Evolutionary conservation across 1,139 yeast species (phyloP).

Genomic region (Yamadazyma buinensis): DNA sequence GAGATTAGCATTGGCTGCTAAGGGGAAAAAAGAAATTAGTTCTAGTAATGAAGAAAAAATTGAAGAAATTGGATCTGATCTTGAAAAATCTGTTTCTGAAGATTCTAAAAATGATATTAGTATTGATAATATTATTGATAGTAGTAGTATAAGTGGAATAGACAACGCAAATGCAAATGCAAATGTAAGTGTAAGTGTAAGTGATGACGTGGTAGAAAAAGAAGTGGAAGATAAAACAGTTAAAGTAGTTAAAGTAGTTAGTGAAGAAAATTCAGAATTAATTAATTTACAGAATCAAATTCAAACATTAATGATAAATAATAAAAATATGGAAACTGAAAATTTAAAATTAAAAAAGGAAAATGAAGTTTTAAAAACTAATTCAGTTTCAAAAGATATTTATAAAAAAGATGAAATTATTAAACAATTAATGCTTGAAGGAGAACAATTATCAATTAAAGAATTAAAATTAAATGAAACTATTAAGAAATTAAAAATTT

Average conservation of each 20-base stretch:
- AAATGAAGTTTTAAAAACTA: conserved; percentile 5
- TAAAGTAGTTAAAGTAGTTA: not conserved
- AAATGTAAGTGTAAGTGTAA: no score
- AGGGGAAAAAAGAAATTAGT: conserved; percentile 28
- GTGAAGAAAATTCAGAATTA: not conserved
- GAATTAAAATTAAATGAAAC: conserved; percentile 69
- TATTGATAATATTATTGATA: no score
- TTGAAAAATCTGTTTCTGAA: not conserved
- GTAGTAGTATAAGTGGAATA: no score
- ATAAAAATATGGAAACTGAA: conserved; percentile 1
- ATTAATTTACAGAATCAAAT: not conserved
- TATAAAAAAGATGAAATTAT: conserved; percentile 57
- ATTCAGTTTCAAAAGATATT: conserved; percentile 11
- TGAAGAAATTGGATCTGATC: not conserved
- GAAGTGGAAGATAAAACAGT: not conserved
- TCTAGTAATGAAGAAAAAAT: not conserved
- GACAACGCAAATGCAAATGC: no score
- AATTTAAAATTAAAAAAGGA: conserved; percentile 2
- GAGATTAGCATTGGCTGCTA: conserved; percentile 77
- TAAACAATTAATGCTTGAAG: conserved; percentile 65
- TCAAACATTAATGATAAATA: not conserved
- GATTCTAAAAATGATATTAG: not conserved
- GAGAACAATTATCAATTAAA: conserved; percentile 68
- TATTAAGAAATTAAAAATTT: conserved; percentile 57
- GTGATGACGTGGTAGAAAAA: not conserved